Percentiles rank a stretch among this genome's conserved stretches.
phyloP scores from a whole-genome alignment of 345 rosid genomes.

The Lumnitzera littorea region DNA sequence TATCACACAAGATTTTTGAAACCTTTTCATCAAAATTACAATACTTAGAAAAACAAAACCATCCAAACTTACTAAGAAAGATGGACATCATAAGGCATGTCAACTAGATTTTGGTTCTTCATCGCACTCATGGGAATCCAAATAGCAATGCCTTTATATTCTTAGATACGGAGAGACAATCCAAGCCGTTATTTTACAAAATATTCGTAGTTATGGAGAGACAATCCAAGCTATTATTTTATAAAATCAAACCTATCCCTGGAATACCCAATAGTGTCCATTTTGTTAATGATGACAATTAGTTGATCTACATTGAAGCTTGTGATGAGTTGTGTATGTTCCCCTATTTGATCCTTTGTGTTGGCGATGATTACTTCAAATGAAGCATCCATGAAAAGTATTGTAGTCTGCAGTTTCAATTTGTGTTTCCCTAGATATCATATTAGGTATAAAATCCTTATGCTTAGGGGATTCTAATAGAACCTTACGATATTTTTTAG shows the following conservation, averaged over 20 bases:
- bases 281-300: constrained; percentile 83
- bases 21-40: too few relatives aligned
- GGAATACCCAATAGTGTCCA: constrained; percentile 72
- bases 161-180: constrained; percentile 49
- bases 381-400: constrained; percentile 90
- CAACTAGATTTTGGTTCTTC: constrained; percentile 80
- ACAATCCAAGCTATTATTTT: constrained; percentile 45
- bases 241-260: constrained; percentile 73
- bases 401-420: constrained; percentile 22
- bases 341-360: constrained; percentile 76
- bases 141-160: constrained; percentile 57
- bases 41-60: neutral
- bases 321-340: constrained; percentile 81
- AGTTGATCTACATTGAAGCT: constrained; percentile 94
- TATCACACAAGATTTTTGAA: too few relatives aligned
- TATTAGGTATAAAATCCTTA: constrained; percentile 94
- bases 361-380: constrained; percentile 84
- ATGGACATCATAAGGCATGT: constrained; percentile 58
- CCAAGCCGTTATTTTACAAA: too few relatives aligned
- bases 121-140: constrained; percentile 87
- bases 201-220: too few relatives aligned
- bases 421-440: constrained; percentile 86
- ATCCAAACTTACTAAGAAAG: constrained; percentile 56
- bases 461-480: constrained; percentile 95
- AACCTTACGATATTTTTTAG: constrained; percentile 81